Base-by-base conservation (phyloP, 768 basidiomycete genomes). In the Agrocybe praecox region DNA sequence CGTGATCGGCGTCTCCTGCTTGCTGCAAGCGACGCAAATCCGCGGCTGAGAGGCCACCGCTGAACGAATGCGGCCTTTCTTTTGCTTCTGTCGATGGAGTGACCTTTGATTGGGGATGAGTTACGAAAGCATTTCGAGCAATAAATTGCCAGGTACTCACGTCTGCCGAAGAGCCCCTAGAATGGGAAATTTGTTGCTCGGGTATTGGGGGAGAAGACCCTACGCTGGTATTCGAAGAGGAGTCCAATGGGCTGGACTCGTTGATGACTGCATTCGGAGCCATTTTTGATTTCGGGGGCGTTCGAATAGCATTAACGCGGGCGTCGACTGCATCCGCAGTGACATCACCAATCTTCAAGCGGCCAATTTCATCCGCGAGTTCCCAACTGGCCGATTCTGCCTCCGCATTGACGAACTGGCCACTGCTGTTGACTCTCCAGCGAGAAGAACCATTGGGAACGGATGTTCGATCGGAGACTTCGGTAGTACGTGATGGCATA, bases 121-220 rank as follows among this genome's bases (percentile, higher is more conserved):
- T 79, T 53, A 86, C 77, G 64, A 88, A 72, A 26, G 81, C 81
- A 67, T 85, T 85, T 63, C 83, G 83, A 56, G 74, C 76, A 47
- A 75, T 72, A 49, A 86, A 85, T 55, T 81, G 81, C 58, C 83
- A 87, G 54, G 84, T 83, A 66, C 76, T 79, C 29, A 87, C 88
- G 72, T 92, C 90, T 60, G 87, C 85, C n/a, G 91, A 92, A 23
- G 90, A 91, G 51, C 88, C 91, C 53, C 90, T 85, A 60, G 90
- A 92, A 71, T 92, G 90, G 60, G 87, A 86, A 64, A 86, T 84
- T 57, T 82, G 81, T 70, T 88, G 86, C 61, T 89, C 88, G 59
- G 85, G 80, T 44, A 80, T 73, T 52, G 86, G 83, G 18, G 90
- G 88, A 33, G 90, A 90, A 48, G 90, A 91, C 63, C 84, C 87